Percentiles rank a stretch among this genome's conserved stretches.
phyloP scores from a whole-genome alignment of 805 yeast species.

The Metschnikowia peoriensis region DNA sequence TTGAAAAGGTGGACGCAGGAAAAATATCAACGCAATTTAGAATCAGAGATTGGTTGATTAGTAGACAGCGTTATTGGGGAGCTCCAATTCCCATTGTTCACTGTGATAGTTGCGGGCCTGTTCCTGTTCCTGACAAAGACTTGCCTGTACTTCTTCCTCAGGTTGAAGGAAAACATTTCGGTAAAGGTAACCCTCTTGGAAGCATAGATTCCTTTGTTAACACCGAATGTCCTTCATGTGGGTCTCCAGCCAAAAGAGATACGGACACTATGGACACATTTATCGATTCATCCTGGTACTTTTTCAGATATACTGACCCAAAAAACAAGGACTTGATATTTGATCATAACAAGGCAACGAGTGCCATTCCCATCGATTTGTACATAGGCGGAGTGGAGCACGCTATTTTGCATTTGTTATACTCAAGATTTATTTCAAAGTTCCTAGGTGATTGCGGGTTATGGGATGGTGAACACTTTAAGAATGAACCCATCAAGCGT shows the following conservation, averaged over 20 bases:
- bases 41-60: constrained; percentile 90
- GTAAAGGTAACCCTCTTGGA: constrained; percentile 65
- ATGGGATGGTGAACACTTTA: constrained; percentile 59
- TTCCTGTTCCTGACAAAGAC: constrained; percentile 86
- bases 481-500: constrained; percentile 78
- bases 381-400: constrained; percentile 97
- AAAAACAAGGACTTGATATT: constrained; percentile 59
- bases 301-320: constrained; percentile 78
- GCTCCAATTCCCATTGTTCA: constrained; percentile 96
- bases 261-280: constrained; percentile 99
- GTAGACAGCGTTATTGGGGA: constrained; percentile 97
- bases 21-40: constrained; percentile 50
- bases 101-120: constrained; percentile 82
- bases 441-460: constrained; percentile 64
- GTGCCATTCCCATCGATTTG: constrained; percentile 77
- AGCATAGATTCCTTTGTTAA: constrained; percentile 66
- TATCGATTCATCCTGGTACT: constrained; percentile 98
- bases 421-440: constrained; percentile 82
- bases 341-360: constrained; percentile 45
- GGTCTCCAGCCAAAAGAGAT: constrained; percentile 71
- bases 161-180: constrained; percentile 50
- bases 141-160: constrained; percentile 81
- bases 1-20: constrained; percentile 47
- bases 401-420: constrained; percentile 87
- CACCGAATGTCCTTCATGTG: constrained; percentile 80